Evolutionary conservation across 192 early-diverging fungal genomes (phyloP).

Genomic region (Radiomyces spectabilis): DNA sequence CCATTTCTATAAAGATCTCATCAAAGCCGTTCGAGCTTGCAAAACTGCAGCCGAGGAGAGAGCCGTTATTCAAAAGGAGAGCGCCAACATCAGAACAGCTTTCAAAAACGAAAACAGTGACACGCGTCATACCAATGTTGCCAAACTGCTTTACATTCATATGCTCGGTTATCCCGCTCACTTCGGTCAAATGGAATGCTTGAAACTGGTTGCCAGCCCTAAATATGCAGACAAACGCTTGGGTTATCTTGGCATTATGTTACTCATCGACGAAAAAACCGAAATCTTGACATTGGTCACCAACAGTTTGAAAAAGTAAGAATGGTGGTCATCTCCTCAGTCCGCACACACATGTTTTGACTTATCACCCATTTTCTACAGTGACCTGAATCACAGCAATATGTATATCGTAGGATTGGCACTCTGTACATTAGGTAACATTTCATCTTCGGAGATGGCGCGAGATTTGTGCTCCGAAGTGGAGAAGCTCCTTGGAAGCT

Average conservation of each 20-base stretch:
- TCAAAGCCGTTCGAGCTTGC: constrained; percentile 94
- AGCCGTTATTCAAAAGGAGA: constrained; percentile 94
- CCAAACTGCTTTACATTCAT: constrained; percentile 97
- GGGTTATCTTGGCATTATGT: constrained; percentile 97
- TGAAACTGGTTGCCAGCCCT: constrained; percentile 92
- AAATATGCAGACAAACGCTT: constrained; percentile 94
- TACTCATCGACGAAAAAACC: constrained; percentile 96
- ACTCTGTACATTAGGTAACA: constrained; percentile 92
- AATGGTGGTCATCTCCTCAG: background rate
- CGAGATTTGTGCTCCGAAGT: constrained; percentile 91
- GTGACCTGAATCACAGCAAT: constrained; percentile 92
- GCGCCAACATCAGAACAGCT: constrained; percentile 89
- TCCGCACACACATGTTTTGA: background rate
- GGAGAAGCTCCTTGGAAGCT: constrained; percentile 82
- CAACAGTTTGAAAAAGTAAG: constrained; percentile 95
- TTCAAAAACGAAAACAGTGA: constrained; percentile 96
- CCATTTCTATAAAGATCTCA: constrained; percentile 63
- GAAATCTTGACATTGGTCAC: constrained; percentile 96
- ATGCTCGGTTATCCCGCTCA: constrained; percentile 98
- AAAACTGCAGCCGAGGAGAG: constrained; percentile 99
- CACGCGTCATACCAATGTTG: constrained; percentile 86
- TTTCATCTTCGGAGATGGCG: constrained; percentile 94
- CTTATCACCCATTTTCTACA: constrained; percentile 18
- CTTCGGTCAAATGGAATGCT: constrained; percentile 98
- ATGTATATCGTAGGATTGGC: constrained; percentile 97